These are phyloP conservation scores for Homolaphlyctis polyrhiza DNA, from an alignment of 371 early-diverging fungal genomes.

Conservation along the genomic window DNA sequence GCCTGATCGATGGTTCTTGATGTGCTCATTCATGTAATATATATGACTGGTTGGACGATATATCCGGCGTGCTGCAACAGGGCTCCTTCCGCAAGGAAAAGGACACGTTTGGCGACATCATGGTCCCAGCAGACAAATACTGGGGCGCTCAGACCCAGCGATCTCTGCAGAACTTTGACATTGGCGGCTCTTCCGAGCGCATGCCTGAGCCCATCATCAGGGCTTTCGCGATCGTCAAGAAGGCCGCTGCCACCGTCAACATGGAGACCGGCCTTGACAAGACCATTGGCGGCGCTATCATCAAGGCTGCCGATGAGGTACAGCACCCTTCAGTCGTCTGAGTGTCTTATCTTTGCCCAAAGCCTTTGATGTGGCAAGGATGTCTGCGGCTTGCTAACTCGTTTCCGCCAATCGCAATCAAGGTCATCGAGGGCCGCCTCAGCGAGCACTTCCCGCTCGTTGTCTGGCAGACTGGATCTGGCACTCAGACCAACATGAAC, in stretches of 20 bases:
- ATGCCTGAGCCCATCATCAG: slow-evolving; percentile 91
- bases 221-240: slow-evolving; percentile 91
- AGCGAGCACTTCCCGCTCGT: slow-evolving; percentile 92
- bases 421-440: slow-evolving; percentile 83
- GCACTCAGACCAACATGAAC: slow-evolving; percentile 97
- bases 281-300: slow-evolving; percentile 78
- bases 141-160: slow-evolving; percentile 97
- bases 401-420: background rate
- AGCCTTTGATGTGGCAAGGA: background rate
- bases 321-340: background rate
- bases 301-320: slow-evolving; percentile 65
- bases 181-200: slow-evolving; percentile 84
- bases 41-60: too few species aligned
- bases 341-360: background rate
- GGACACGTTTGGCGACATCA: slow-evolving; percentile 90
- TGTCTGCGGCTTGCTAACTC: background rate
- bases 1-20: too few species aligned
- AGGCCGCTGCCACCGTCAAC: slow-evolving; percentile 90
- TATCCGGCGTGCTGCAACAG: too few species aligned
- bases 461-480: slow-evolving; percentile 85
- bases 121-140: slow-evolving; percentile 90
- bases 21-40: too few species aligned
- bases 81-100: slow-evolving; percentile 65
- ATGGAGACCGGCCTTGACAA: slow-evolving; percentile 63
- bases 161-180: slow-evolving; percentile 92